Evolutionary conservation across 495 filamentous ascomycete species (phyloP), one percentile per base, ranked within the genome.

Genomic region (Aspergillus avenaceus): DNA sequence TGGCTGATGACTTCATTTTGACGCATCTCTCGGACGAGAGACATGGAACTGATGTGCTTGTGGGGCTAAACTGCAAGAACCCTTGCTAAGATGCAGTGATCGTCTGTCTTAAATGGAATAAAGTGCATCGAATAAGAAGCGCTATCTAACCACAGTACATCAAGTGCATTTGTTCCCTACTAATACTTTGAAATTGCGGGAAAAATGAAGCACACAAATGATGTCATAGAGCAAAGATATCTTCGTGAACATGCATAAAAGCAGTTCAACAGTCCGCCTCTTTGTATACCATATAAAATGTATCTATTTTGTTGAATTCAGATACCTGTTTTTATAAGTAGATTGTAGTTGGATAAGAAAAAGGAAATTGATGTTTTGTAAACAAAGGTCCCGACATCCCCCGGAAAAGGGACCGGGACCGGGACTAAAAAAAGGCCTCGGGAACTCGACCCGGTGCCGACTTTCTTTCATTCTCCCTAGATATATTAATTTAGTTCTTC

Each of bases 1-100:
- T 36, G 22, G 37, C 46, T 34, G 26, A 64, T 68, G 65, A 68
- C 63, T 61, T 68, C 63, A 66, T 54, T 34, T 64, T 66, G 59
- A 66, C 63, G 54, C 44, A 52, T 27, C 22, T 63, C 54, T 55
- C 44, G 49, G n/a, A 13, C 48, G 43, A 58, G 49, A 54, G 34
- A 16, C 27, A 12, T 16, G 2, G 16, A n/a, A n/a, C n/a, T 18
- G 21, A 25, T 14, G 11, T 28, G 32, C 41, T 4, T 2, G 25
- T 25, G 40, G 40, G 26, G 22, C 26, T 14, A 42, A 25, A 25
- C 49, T 48, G 8, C n/a, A n/a, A n/a, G n/a, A n/a, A n/a, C n/a
- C n/a, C n/a, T n/a, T n/a, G n/a, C n/a, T n/a, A n/a, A n/a, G n/a
- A n/a, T n/a, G n/a, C n/a, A n/a, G n/a, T n/a, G n/a, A n/a, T n/a